These are phyloP conservation scores for Psilocybe cyanescens DNA, from an alignment of 768 basidiomycete genomes.

Conservation along the genomic window DNA sequence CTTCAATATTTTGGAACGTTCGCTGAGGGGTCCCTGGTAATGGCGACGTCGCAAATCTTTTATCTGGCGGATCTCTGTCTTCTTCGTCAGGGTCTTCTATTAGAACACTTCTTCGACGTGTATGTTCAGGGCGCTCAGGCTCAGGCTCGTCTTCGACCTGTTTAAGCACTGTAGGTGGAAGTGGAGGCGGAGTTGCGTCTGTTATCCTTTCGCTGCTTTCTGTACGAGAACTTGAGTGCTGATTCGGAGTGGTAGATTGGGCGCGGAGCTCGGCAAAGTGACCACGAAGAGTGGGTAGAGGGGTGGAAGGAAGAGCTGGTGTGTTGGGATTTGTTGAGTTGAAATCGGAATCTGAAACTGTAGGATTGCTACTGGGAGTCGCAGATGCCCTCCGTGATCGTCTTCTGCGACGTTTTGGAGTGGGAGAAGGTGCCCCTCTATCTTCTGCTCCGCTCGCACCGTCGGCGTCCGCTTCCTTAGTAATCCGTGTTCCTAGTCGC, in stretches of 20 bases:
- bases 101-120: constrained; percentile 63
- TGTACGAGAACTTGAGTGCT: constrained; percentile 34
- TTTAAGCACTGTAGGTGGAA: constrained; percentile 19
- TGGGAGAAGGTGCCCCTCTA: constrained; percentile 43
- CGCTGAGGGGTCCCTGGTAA: constrained; percentile 49
- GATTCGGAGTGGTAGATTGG: constrained; percentile 47
- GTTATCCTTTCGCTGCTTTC: constrained; percentile 32
- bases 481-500: constrained; percentile 59
- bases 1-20: constrained; percentile 31
- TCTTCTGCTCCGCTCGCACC: constrained; percentile 67
- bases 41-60: constrained; percentile 37
- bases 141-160: constrained; percentile 27
- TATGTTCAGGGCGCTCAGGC: constrained; percentile 41
- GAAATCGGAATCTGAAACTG: constrained; percentile 57
- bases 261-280: constrained; percentile 41
- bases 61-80: constrained; percentile 35
- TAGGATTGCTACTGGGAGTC: constrained; percentile 45
- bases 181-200: constrained; percentile 21
- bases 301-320: constrained; percentile 57
- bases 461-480: constrained; percentile 66
- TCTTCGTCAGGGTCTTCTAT: constrained; percentile 76
- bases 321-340: constrained; percentile 60
- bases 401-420: constrained; percentile 59
- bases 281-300: constrained; percentile 48
- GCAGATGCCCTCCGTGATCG: constrained; percentile 54